Conservation (phyloP, 306 rosid genomes). For the Macrotyloma uniflorum region DNA sequence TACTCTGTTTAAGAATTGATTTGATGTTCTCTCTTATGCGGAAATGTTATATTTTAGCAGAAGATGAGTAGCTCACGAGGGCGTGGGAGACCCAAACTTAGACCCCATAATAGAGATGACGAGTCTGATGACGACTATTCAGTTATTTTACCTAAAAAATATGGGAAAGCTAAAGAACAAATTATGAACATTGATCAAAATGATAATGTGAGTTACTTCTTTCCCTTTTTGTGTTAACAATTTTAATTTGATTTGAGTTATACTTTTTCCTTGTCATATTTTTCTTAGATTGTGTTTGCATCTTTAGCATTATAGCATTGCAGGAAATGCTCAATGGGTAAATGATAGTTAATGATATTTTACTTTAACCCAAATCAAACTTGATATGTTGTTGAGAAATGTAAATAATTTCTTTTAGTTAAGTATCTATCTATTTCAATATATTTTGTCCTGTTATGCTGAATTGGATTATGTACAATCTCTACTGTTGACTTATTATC, state of each 20-base stretch:
- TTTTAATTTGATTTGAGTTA: slow-evolving; percentile 20
- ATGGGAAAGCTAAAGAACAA: slow-evolving; percentile 49
- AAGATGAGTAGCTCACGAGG: slow-evolving; percentile 93
- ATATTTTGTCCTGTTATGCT: too few relatives aligned
- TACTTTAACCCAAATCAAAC: too few relatives aligned
- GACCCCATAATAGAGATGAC: slow-evolving; percentile 69
- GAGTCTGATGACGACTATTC: slow-evolving; percentile 80
- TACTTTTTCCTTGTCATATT: too few relatives aligned
- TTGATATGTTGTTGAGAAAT: too few relatives aligned
- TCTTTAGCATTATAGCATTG: too few relatives aligned
- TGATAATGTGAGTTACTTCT: slow-evolving; percentile 63
- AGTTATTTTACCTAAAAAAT: slow-evolving; percentile 60
- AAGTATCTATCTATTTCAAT: too few relatives aligned
- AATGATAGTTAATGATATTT: neutral
- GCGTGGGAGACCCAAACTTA: slow-evolving; percentile 84
- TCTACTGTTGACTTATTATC: too few relatives aligned
- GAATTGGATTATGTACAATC: too few relatives aligned
- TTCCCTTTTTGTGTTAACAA: neutral
- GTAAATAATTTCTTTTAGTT: too few relatives aligned
- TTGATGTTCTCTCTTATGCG: slow-evolving; percentile 8
- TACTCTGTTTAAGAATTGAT: neutral
- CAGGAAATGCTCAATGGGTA: neutral
- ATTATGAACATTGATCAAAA: slow-evolving; percentile 49
- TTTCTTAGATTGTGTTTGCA: too few relatives aligned
- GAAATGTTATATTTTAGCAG: slow-evolving; percentile 40